A percentile compares a stretch with the other conserved stretches of the same genome.
Conservation (phyloP, 768 basidiomycete species). For the Polyporus arcularius region DNA sequence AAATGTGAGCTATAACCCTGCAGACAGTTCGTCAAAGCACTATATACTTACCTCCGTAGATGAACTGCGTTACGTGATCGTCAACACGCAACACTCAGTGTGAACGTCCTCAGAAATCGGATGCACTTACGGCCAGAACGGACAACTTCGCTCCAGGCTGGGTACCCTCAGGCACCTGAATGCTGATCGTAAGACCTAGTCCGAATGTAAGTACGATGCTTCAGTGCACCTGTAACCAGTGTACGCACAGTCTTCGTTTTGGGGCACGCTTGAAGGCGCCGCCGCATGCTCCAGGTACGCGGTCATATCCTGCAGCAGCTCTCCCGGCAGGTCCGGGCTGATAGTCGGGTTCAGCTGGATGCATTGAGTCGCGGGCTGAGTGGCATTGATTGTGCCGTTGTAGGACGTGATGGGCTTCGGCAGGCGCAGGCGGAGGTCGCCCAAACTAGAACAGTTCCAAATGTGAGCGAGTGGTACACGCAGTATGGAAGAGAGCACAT, state of each 20-base stretch:
- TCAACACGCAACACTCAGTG: too few relatives aligned
- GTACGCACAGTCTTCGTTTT: slow-evolving; percentile 6
- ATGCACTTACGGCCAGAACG: slow-evolving; percentile 49
- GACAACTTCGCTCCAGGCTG: slow-evolving; percentile 42
- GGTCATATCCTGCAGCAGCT: neutral
- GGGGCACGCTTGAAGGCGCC: neutral
- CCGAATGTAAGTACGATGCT: neutral
- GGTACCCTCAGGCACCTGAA: slow-evolving; percentile 31
- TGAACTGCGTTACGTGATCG: too few relatives aligned
- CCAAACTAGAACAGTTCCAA: neutral
- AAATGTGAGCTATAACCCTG: too few relatives aligned
- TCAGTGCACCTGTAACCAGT: too few relatives aligned
- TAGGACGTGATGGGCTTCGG: neutral
- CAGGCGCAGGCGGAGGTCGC: slow-evolving; percentile 3
- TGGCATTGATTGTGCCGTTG: slow-evolving; percentile 4
- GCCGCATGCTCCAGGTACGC: too few relatives aligned
- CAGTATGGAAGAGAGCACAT: slow-evolving; percentile 33
- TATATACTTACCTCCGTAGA: too few relatives aligned
- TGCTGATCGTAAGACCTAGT: slow-evolving; percentile 49
- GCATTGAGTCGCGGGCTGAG: slow-evolving; percentile 12
- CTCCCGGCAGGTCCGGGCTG: neutral
- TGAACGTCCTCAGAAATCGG: neutral
- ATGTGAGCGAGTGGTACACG: neutral
- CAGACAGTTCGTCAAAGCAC: neutral
- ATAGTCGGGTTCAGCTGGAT: slow-evolving; percentile 1